Conservation (phyloP, 2,329 filamentous ascomycete species). For the Fusarium staphyleae region DNA sequence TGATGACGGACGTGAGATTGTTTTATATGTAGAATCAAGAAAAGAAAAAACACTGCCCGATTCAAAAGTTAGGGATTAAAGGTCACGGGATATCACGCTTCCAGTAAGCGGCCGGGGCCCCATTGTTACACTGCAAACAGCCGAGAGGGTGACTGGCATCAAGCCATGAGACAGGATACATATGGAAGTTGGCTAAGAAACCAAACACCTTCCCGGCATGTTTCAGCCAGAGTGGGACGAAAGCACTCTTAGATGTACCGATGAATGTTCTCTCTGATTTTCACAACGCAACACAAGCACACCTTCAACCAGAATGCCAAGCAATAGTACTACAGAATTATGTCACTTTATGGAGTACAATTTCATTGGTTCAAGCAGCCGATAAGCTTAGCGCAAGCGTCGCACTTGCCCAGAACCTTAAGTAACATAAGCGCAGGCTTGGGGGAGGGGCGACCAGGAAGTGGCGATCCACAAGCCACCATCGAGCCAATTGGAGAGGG, state of each 20-base stretch:
- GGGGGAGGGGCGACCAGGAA: constrained; percentile 15
- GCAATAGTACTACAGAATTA: constrained; percentile 2
- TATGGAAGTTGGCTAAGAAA: background rate
- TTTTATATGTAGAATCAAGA: background rate
- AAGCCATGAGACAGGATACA: background rate
- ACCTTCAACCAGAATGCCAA: constrained; percentile 15
- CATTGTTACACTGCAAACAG: background rate
- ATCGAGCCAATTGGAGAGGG: constrained; percentile 13
- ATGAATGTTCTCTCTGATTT: background rate
- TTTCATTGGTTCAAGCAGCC: constrained; percentile 16
- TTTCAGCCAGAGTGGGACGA: constrained; percentile 2
- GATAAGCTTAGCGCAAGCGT: constrained; percentile 38
- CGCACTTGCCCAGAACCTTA: constrained; percentile 34
- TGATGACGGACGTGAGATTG: background rate
- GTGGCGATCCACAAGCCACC: constrained; percentile 3
- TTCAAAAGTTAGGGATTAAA: background rate
- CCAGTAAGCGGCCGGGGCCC: background rate
- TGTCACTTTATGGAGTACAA: constrained; percentile 22
- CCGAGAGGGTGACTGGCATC: background rate
- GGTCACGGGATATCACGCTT: constrained; percentile 4
- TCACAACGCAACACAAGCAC: constrained; percentile 10
- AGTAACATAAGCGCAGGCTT: constrained; percentile 34
- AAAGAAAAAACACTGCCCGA: constrained; percentile 1
- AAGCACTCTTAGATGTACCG: background rate
- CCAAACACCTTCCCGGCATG: background rate